phyloP scores from a whole-genome alignment of 148 eudicot genomes.

The Silene conica region DNA sequence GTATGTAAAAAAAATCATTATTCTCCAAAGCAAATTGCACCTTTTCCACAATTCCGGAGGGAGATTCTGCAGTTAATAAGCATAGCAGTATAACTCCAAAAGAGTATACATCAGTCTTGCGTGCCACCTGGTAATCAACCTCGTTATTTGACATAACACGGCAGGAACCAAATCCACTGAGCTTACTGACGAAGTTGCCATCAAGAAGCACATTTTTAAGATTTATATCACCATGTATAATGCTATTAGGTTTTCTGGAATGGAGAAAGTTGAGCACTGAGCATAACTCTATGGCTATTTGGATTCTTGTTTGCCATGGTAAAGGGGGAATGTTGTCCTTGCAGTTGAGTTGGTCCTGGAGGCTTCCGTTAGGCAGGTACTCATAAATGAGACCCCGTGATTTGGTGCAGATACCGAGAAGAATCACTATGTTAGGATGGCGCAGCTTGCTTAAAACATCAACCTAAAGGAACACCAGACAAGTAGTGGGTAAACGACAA shows the following conservation, averaged over 20 bases:
- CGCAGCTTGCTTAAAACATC: constrained; percentile 57
- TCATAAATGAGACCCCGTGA: constrained; percentile 58
- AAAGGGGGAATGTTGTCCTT: constrained; percentile 61
- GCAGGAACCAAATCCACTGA: constrained; percentile 63
- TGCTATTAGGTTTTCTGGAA: constrained; percentile 43
- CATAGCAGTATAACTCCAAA: constrained; percentile 6
- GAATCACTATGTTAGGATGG: constrained; percentile 72
- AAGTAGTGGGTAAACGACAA: background rate
- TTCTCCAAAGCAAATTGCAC: constrained; percentile 39
- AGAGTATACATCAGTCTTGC: constrained; percentile 8
- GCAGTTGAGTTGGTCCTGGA: constrained; percentile 76
- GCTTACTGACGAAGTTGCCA: constrained; percentile 46
- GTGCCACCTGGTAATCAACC: background rate
- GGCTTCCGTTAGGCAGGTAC: constrained; percentile 73
- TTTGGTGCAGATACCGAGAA: constrained; percentile 74
- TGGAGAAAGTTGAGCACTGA: constrained; percentile 68
- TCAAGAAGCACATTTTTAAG: constrained; percentile 64
- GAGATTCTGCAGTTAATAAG: background rate
- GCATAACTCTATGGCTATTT: constrained; percentile 70
- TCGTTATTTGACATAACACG: constrained; percentile 33
- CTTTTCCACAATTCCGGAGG: background rate
- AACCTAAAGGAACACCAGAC: constrained; percentile 5
- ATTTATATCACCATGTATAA: constrained; percentile 60
- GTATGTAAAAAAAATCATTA: constrained; percentile 38
- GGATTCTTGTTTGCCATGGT: constrained; percentile 70